Percentiles rank a stretch among this genome's conserved stretches.
Conservation (phyloP, 2,329 filamentous ascomycete species). For the Blumeria hordei region DNA sequence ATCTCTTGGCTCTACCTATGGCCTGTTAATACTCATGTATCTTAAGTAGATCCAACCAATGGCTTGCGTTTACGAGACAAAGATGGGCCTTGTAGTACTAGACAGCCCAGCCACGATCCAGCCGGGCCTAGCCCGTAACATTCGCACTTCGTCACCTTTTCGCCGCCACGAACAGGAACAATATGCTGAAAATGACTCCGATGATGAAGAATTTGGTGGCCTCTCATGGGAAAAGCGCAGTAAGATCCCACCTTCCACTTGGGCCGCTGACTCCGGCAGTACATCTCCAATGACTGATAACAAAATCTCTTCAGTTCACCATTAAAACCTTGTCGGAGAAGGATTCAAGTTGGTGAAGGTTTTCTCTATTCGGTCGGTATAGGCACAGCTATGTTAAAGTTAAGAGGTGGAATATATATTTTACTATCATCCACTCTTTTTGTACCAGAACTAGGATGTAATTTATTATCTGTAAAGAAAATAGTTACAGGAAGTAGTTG, state of each 20-base stretch:
- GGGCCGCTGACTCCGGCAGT: neutral
- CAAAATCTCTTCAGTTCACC: neutral
- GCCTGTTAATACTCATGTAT: no score
- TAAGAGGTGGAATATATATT: neutral
- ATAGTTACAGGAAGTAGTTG: neutral
- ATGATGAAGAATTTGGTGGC: neutral
- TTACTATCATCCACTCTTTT: neutral
- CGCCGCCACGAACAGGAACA: neutral
- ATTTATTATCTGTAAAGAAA: conserved; percentile 1
- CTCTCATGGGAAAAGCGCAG: neutral
- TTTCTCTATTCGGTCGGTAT: neutral
- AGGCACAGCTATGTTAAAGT: neutral
- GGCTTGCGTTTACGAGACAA: no score
- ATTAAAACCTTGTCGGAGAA: neutral
- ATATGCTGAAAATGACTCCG: neutral
- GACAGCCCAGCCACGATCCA: no score
- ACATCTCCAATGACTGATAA: neutral
- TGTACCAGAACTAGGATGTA: neutral
- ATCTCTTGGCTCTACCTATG: no score
- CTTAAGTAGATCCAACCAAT: no score
- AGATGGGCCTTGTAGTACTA: no score
- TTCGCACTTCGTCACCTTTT: neutral
- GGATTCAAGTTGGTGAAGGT: neutral
- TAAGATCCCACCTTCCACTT: neutral
- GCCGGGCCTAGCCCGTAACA: no score